A percentile compares a stretch with the other conserved stretches of the same genome.
Evolutionary conservation across 352 stramenopile genomes (phyloP).

Genomic region (Thalassiosira ordinaria): DNA sequence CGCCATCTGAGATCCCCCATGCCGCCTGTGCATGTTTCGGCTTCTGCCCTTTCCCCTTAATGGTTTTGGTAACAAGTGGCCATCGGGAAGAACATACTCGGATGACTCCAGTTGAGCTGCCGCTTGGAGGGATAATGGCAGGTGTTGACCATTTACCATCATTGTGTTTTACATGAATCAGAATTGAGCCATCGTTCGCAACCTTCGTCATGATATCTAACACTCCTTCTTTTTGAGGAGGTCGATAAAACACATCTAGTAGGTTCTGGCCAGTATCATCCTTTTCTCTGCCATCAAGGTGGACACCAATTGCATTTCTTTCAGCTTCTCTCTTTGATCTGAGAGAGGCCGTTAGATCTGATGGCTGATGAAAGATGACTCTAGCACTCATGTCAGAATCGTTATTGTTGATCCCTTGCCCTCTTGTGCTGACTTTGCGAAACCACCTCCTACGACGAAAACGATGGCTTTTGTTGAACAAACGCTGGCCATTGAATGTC

Average conservation of each 20-base stretch:
- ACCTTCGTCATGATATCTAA: slow-evolving; percentile 51
- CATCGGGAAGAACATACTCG: slow-evolving; percentile 62
- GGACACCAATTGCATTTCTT: slow-evolving; percentile 50
- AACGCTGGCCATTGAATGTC: slow-evolving; percentile 59
- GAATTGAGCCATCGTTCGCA: slow-evolving; percentile 55
- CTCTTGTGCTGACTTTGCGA: slow-evolving; percentile 44
- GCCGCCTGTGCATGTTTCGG: slow-evolving; percentile 8
- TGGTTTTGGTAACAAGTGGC: slow-evolving; percentile 57
- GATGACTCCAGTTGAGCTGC: slow-evolving; percentile 65
- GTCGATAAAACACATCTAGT: slow-evolving; percentile 50
- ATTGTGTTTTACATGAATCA: slow-evolving; percentile 42
- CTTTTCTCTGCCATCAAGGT: slow-evolving; percentile 35
- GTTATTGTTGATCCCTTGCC: neutral
- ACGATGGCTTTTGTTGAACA: slow-evolving; percentile 64
- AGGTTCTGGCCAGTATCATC: slow-evolving; percentile 11
- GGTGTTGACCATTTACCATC: slow-evolving; percentile 67
- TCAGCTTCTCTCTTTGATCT: slow-evolving; percentile 47
- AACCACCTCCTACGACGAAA: slow-evolving; percentile 72
- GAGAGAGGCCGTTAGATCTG: slow-evolving; percentile 49
- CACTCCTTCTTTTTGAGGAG: slow-evolving; percentile 33
- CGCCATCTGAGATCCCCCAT: slow-evolving; percentile 7
- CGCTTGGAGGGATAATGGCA: slow-evolving; percentile 62
- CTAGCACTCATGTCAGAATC: slow-evolving; percentile 27
- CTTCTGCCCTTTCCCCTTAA: neutral
- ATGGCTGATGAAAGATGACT: slow-evolving; percentile 67